These are phyloP conservation scores for Trichoderma gracile DNA, from an alignment of 2,329 filamentous ascomycete species.

Conservation along the genomic window DNA sequence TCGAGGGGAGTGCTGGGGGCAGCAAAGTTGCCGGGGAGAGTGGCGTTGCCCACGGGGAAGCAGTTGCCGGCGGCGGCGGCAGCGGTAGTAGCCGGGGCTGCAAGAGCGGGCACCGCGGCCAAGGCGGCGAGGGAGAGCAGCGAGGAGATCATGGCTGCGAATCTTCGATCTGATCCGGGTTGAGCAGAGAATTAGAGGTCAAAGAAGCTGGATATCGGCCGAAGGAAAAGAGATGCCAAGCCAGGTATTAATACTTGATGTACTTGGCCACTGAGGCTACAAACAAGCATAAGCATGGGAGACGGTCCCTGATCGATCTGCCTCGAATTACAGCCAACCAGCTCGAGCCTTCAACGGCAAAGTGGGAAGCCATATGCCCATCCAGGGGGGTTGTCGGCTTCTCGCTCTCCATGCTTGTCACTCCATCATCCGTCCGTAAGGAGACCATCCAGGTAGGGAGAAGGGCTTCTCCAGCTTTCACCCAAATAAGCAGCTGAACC, in stretches of 20 bases:
- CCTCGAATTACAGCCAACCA: too few species aligned
- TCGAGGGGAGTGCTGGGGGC: slow-evolving; percentile 24
- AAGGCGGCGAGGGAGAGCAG: slow-evolving; percentile 24
- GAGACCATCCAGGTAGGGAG: background rate
- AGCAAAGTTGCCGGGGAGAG: slow-evolving; percentile 24
- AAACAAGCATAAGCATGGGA: background rate
- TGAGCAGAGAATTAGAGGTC: background rate
- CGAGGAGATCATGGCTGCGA: slow-evolving; percentile 18
- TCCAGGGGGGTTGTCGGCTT: background rate
- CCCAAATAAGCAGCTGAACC: slow-evolving; percentile 3
- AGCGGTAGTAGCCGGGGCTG: slow-evolving; percentile 1
- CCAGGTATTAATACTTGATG: slow-evolving; percentile 22
- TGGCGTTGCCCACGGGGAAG: slow-evolving; percentile 28
- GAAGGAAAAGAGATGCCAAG: slow-evolving; percentile 1
- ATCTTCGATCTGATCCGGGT: background rate
- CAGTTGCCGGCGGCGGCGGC: slow-evolving; percentile 26
- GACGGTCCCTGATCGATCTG: background rate
- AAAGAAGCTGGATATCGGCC: background rate
- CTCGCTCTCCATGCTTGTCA: background rate
- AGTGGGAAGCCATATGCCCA: background rate
- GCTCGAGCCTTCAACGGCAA: background rate
- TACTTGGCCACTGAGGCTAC: background rate
- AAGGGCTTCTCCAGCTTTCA: background rate
- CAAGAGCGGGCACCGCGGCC: slow-evolving; percentile 23
- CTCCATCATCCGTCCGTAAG: background rate